Evolutionary conservation across 2,329 filamentous ascomycete species (phyloP).

Genomic region (Paecilomyces formosus): DNA sequence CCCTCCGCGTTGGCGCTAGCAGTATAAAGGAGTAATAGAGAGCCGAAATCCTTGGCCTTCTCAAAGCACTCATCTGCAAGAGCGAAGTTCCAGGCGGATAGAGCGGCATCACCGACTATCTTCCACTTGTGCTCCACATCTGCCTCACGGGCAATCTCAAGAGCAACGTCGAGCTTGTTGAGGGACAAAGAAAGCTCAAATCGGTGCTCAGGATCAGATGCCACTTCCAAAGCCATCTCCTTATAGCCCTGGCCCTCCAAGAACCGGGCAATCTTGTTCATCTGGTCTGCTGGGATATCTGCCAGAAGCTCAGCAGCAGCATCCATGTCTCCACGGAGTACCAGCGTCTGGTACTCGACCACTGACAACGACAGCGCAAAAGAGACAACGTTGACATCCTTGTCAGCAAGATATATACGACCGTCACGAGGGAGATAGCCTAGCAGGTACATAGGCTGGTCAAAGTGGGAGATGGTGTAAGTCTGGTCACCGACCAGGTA

Average conservation of each 20-base stretch:
- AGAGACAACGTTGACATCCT: conserved; percentile 86
- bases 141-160: conserved; percentile 73
- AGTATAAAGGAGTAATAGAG: conserved; percentile 78
- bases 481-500: conserved; percentile 97
- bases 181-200: conserved; percentile 85
- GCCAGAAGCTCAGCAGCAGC: conserved; percentile 76
- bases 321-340: conserved; percentile 89
- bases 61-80: conserved; percentile 91
- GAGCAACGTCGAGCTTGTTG: conserved; percentile 74
- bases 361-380: conserved; percentile 87
- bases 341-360: conserved; percentile 93
- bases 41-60: conserved; percentile 83
- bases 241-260: conserved; percentile 96
- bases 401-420: conserved; percentile 91
- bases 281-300: conserved; percentile 81
- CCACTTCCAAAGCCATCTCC: conserved; percentile 87
- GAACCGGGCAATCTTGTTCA: conserved; percentile 97
- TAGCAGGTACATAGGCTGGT: conserved; percentile 88
- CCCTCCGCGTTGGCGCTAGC: conserved; percentile 74
- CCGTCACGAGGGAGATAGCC: conserved; percentile 94
- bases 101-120: conserved; percentile 84
- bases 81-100: conserved; percentile 76
- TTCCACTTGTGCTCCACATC: conserved; percentile 98
- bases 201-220: conserved; percentile 91
- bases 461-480: conserved; percentile 95